Conservation (phyloP, 2,329 filamentous ascomycete genomes). For the Nigrospora oryzae region DNA sequence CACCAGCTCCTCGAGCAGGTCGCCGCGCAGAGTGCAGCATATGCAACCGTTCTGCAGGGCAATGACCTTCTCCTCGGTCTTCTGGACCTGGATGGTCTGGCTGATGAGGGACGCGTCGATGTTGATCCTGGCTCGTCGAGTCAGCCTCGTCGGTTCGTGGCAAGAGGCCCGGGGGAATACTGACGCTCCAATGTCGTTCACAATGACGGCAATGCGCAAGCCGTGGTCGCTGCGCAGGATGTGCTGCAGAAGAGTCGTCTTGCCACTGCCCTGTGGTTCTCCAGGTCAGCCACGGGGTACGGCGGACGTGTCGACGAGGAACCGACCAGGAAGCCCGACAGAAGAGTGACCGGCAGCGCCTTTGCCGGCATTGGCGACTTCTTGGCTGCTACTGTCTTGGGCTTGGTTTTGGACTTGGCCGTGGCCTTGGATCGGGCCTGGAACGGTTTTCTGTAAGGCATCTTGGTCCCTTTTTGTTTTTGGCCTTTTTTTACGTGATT, state of each 20-base stretch:
- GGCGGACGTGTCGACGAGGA: not conserved
- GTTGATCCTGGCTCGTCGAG: conserved; percentile 38
- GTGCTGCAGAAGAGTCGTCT: conserved; percentile 62
- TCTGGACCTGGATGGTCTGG: conserved; percentile 35
- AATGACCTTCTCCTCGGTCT: conserved; percentile 56
- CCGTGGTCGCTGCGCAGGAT: conserved; percentile 61
- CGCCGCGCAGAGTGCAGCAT: conserved; percentile 66
- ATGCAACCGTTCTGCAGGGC: conserved; percentile 68
- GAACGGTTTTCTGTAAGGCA: no score
- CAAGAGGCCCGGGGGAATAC: conserved; percentile 9
- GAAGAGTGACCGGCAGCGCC: conserved; percentile 4
- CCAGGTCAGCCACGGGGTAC: no score
- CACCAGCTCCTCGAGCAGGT: conserved; percentile 62
- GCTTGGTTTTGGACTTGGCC: not conserved
- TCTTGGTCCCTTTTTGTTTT: no score
- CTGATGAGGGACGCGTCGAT: conserved; percentile 54
- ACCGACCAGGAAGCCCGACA: conserved; percentile 3
- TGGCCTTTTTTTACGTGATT: no score
- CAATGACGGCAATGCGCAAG: conserved; percentile 61
- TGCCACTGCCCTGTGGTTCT: conserved; percentile 33
- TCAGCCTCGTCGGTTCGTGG: not conserved
- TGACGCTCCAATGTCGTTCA: conserved; percentile 61
- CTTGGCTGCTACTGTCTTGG: not conserved
- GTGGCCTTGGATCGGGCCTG: no score
- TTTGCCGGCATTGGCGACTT: not conserved